Base-by-base conservation (phyloP, 495 filamentous ascomycete species). In the Schizothecium vesticola region DNA sequence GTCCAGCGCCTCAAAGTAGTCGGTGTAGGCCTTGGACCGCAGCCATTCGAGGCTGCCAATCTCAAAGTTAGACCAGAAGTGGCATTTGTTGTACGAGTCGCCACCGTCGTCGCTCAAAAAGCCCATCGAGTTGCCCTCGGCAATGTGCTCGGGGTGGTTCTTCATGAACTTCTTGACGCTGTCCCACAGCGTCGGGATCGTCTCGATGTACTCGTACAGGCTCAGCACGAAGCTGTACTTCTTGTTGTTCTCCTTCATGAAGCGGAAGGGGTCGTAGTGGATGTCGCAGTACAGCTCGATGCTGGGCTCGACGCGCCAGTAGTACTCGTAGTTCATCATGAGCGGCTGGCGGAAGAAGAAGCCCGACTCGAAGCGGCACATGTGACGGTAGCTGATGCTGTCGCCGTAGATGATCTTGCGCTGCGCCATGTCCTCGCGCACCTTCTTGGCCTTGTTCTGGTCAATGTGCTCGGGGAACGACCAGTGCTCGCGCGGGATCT, bases 51-150 rank as follows among this genome's bases (percentile, higher is more conserved):
- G 83, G 75, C 87, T 93, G 60, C 91, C 92, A 67, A 96, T 87
- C 77, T 96, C 92, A 70, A 96, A 96, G 79, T 96, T 96, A 62
- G 92, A 94, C 92, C 92, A 96, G 77, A 98, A 97, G 78, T 99
- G 95, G 79, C 95, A 99, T 76, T 93, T 88, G 82, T 98, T 99
- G 81, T 97, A 99, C 12, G 83, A 92, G 55, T 92, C 86, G 58
- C 95, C 95, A 64, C 86, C 88, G 69, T 99, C 92, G 69, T 97
- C 92, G 77, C 92, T 96, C 69, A 99, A 79, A 79, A 96, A 98
- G 3, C 81, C 86, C 90, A 99, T 92, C 6, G 91, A 90, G 80
- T 99, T 99, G 69, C 84, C 89, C 68, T 90, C 80, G 19, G 85
- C 87, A 71, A 99, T 87, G 74, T 99, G 92, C 79, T 98, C 89